Conservation (phyloP, 306 rosid species). For the Elaeagnus macrophylla region DNA sequence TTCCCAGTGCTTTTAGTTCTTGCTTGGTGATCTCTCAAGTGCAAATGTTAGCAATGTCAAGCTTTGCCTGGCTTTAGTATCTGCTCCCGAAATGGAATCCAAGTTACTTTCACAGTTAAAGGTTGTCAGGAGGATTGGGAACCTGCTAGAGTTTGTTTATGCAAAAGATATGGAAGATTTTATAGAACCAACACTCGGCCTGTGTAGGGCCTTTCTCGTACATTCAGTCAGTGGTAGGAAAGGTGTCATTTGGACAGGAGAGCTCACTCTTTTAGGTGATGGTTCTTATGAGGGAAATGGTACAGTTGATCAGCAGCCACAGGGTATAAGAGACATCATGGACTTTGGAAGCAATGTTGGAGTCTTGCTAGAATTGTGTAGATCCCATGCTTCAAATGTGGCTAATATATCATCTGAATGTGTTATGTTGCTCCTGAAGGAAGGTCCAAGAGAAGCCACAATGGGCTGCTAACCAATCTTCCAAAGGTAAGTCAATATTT, state of each 20-base stretch:
- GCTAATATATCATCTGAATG: constrained; percentile 81
- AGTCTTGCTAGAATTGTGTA: constrained; percentile 71
- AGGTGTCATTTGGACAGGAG: constrained; percentile 42
- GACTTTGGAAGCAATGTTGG: too few species aligned
- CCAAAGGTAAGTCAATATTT: constrained; percentile 55
- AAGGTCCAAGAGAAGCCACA: constrained; percentile 93
- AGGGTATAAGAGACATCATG: too few species aligned
- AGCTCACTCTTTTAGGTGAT: too few species aligned
- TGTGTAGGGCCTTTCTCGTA: constrained; percentile 79
- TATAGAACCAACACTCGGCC: constrained; percentile 80
- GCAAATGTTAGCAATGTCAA: constrained; percentile 78
- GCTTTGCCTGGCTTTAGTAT: constrained; percentile 78
- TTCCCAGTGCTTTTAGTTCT: constrained; percentile 93
- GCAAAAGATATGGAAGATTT: constrained; percentile 92
- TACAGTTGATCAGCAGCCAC: too few species aligned
- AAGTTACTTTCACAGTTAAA: constrained; percentile 82
- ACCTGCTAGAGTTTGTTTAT: too few species aligned
- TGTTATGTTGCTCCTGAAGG: constrained; percentile 57
- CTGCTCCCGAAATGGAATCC: constrained; percentile 95
- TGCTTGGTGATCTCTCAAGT: constrained; percentile 84
- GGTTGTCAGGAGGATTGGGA: constrained; percentile 86
- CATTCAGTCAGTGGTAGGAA: constrained; percentile 58
- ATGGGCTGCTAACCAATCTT: constrained; percentile 78
- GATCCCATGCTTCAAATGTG: constrained; percentile 37
- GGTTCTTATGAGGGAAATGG: too few species aligned